phyloP scores from a whole-genome alignment of 352 stramenopile genomes.

The Phytophthora aleatoria region DNA sequence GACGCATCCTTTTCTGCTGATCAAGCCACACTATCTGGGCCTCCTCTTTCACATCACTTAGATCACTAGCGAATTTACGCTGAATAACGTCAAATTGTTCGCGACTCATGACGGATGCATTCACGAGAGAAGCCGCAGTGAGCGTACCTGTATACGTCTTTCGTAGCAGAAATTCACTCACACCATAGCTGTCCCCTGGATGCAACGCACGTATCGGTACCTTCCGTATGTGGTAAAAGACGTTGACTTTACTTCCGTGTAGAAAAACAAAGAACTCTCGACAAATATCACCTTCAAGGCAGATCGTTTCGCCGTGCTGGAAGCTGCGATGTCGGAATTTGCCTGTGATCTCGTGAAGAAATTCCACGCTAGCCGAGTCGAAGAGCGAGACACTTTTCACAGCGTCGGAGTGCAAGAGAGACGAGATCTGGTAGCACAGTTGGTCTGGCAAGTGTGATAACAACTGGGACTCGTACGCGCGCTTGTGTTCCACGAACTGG shows the following conservation, averaged over 20 bases:
- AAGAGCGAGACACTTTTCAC: slow-evolving; percentile 66
- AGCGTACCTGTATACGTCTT: slow-evolving; percentile 54
- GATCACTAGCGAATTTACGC: slow-evolving; percentile 65
- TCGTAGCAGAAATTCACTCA: slow-evolving; percentile 68
- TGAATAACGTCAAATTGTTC: slow-evolving; percentile 74
- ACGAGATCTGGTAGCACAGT: slow-evolving; percentile 78
- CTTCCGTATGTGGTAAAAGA: slow-evolving; percentile 52
- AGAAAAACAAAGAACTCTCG: slow-evolving; percentile 72
- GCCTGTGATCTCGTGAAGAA: slow-evolving; percentile 75
- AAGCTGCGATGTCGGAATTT: slow-evolving; percentile 79
- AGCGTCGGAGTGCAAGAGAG: slow-evolving; percentile 64
- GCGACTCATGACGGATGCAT: slow-evolving; percentile 71
- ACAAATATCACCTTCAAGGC: slow-evolving; percentile 70
- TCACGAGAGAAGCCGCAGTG: slow-evolving; percentile 49
- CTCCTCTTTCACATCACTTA: slow-evolving; percentile 54
- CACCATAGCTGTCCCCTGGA: slow-evolving; percentile 71
- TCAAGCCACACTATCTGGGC: slow-evolving; percentile 45
- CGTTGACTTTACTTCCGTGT: slow-evolving; percentile 60
- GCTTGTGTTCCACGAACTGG: slow-evolving; percentile 70
- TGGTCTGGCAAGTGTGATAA: slow-evolving; percentile 72
- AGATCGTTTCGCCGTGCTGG: slow-evolving; percentile 76
- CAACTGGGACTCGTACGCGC: slow-evolving; percentile 74
- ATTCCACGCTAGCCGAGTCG: slow-evolving; percentile 58
- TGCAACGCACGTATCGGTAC: slow-evolving; percentile 62
- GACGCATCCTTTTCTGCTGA: slow-evolving; percentile 36